Conservation (phyloP, 179 eudicot genomes). For the Vitellaria paradoxa region DNA sequence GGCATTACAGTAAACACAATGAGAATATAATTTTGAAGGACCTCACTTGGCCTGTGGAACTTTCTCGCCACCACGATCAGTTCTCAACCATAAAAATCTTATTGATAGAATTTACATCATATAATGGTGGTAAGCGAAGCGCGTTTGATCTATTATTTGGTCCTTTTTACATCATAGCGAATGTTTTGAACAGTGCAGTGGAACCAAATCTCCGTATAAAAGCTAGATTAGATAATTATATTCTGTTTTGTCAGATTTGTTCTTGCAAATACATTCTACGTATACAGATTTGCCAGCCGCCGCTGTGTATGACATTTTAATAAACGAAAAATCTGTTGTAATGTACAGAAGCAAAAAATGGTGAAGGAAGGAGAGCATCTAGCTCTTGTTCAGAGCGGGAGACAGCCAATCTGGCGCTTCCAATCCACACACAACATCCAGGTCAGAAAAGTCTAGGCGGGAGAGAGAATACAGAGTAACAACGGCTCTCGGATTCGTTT, state of each 20-base stretch:
- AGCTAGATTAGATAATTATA: neutral
- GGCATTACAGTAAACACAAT: no score
- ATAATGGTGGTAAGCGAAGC: neutral
- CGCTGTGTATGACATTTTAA: neutral
- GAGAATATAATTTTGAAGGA: neutral
- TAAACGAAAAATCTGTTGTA: neutral
- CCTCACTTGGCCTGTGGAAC: neutral
- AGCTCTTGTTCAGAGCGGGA: slow-evolving; percentile 84
- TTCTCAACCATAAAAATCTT: neutral
- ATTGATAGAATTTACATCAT: neutral
- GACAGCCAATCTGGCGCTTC: slow-evolving; percentile 77
- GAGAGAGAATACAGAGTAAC: neutral
- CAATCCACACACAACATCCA: slow-evolving; percentile 84
- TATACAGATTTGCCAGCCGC: neutral
- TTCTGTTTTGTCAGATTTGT: neutral
- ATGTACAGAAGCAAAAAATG: slow-evolving; percentile 69
- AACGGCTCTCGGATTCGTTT: neutral
- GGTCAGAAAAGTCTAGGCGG: slow-evolving; percentile 54
- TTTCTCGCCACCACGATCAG: neutral
- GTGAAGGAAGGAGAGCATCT: slow-evolving; percentile 81
- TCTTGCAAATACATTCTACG: neutral
- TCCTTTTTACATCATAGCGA: neutral
- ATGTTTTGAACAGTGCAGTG: neutral
- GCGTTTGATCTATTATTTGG: neutral
- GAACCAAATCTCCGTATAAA: neutral